These are phyloP conservation scores for Aspergillus aculeatinus DNA, from an alignment of 2,329 filamentous ascomycete species.

Conservation along the genomic window DNA sequence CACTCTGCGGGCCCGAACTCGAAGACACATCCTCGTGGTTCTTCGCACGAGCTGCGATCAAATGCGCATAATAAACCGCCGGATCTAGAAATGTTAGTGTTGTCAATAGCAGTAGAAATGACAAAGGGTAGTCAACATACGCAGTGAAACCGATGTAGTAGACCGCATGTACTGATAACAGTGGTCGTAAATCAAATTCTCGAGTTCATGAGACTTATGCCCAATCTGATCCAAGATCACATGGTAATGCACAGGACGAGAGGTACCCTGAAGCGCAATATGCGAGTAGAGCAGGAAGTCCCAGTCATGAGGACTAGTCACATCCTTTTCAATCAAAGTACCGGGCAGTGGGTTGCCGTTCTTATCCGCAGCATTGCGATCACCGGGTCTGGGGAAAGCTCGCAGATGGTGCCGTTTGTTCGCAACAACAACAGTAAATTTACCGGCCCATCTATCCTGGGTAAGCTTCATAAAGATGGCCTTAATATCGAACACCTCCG, in stretches of 20 bases:
- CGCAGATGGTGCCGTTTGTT: constrained; percentile 94
- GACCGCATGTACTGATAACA: constrained; percentile 91
- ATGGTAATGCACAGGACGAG: constrained; percentile 88
- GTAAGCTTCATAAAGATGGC: constrained; percentile 49
- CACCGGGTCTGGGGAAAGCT: constrained; percentile 71
- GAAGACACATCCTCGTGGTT: constrained; percentile 63
- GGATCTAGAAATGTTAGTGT: constrained; percentile 50
- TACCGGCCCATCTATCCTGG: constrained; percentile 49
- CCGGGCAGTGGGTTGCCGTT: constrained; percentile 84
- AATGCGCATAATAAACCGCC: constrained; percentile 92
- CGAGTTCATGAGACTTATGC: constrained; percentile 66
- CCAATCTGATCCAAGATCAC: constrained; percentile 79
- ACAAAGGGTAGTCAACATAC: constrained; percentile 25
- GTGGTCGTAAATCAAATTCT: constrained; percentile 90
- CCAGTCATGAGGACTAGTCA: constrained; percentile 87
- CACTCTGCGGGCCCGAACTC: constrained; percentile 42
- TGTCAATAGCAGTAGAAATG: not conserved
- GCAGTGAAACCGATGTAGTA: constrained; percentile 85
- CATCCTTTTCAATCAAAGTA: constrained; percentile 80
- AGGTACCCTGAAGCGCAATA: constrained; percentile 87
- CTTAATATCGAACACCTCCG: constrained; percentile 75
- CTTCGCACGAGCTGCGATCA: constrained; percentile 77
- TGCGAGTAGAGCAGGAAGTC: constrained; percentile 78
- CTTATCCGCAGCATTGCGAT: constrained; percentile 58
- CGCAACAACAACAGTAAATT: constrained; percentile 82